Evolutionary conservation across 2,329 filamentous ascomycete species (phyloP).

Genomic region (Dryadomyces quercivorus): DNA sequence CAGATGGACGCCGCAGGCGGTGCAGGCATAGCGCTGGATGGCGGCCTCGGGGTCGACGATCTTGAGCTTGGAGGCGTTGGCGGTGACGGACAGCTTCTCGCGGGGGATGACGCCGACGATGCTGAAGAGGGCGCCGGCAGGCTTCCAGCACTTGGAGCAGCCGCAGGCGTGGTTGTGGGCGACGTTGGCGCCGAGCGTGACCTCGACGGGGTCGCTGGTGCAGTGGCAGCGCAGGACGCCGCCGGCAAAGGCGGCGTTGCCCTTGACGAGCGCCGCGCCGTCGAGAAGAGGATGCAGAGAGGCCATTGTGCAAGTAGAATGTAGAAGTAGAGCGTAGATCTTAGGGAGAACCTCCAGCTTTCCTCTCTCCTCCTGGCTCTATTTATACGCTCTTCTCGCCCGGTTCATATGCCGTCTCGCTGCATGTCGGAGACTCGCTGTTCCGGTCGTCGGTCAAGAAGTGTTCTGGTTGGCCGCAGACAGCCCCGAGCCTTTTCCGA

Average conservation of each 20-base stretch:
- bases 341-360: no score
- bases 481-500: background rate
- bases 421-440: background rate
- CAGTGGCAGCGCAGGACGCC: conserved; percentile 53
- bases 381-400: no score
- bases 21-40: conserved; percentile 51
- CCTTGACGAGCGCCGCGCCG: conserved; percentile 43
- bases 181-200: conserved; percentile 45
- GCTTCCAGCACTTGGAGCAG: conserved; percentile 64
- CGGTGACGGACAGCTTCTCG: conserved; percentile 41
- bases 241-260: conserved; percentile 39
- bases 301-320: conserved; percentile 1
- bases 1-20: conserved; percentile 47
- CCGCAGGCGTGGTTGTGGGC: conserved; percentile 60
- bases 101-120: conserved; percentile 48
- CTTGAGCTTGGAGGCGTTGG: conserved; percentile 43
- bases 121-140: conserved; percentile 49
- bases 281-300: conserved; percentile 52
- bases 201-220: conserved; percentile 38
- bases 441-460: background rate
- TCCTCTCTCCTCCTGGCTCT: no score
- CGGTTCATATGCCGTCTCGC: no score
- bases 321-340: background rate
- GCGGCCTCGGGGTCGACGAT: conserved; percentile 42
- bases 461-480: background rate